Evolutionary conservation across 192 early-diverging fungal species (phyloP), one percentile per base, ranked within the genome.

Genomic region (Coemansia sp.): DNA sequence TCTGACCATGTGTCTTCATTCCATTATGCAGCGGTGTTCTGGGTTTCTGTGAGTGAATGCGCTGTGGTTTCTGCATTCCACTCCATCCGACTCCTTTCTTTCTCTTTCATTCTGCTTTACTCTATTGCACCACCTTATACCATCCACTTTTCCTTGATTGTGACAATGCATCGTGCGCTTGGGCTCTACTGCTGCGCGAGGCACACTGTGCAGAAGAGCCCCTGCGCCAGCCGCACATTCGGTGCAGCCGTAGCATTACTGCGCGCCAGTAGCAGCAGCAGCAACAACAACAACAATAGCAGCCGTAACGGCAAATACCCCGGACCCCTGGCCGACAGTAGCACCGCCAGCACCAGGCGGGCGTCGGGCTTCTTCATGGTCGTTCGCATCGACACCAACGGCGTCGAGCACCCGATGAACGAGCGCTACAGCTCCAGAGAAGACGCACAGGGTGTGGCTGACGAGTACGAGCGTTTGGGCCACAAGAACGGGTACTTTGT

Each of bases 401-500:
- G 75, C 11, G 70, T 77, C n/a, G 66, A 66, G 59, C 67, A 77
- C 19, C 37, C 59, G 4, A 32, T 77, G 54, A 56, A 69, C 1
- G 67, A 61, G 7, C n/a, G n/a, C 5, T 71, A 71, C 48, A 16
- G 38, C 11, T 42, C 74, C 4, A 51, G 48, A 12, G 19, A 10
- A 22, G 69, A 61, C 0, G 74, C 74, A 14, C 60, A 76, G 45
- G 19, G 22, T 1, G 48, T 67, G 22, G 69, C 74, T 5, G 60
- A 63, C 12, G 32, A 64, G 9, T 71, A 76, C 49, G 74, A 76
- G n/a, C n/a, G 42, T 12, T 61, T 60, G 9, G 69, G 74, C 43
- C 74, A 76, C 39, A 76, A 76, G 38, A 76, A 76, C 49, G 74
- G 74, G 10, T 76, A 76, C 55, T 76, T 67, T 71, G 65, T 76